Evolutionary conservation across 352 stramenopile species (phyloP).

Genomic region (Globisporangium cylindrosporum): DNA sequence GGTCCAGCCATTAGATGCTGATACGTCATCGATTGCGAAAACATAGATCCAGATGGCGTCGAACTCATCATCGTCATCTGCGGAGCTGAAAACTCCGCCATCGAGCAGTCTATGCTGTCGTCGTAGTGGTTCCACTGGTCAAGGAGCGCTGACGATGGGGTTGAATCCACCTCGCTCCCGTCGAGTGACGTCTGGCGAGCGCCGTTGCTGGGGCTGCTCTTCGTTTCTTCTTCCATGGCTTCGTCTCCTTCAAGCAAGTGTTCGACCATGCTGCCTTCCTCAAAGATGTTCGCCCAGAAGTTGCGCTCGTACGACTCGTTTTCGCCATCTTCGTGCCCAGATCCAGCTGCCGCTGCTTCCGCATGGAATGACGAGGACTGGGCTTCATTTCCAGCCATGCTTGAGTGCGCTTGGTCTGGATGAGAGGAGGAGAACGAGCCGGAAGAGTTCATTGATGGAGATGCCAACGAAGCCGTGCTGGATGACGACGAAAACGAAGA

Average conservation of each 20-base stretch:
- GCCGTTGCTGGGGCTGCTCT: constrained; percentile 7
- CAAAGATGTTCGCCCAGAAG: constrained; percentile 38
- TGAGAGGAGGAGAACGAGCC: constrained; percentile 11
- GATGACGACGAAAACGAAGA: constrained; percentile 16
- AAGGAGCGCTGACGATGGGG: constrained; percentile 22
- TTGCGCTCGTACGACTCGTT: constrained; percentile 25
- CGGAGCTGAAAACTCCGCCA: constrained; percentile 26
- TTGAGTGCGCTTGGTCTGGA: background rate
- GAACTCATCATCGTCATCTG: constrained; percentile 13
- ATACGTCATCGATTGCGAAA: constrained; percentile 16
- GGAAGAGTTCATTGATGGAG: constrained; percentile 15
- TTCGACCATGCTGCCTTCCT: constrained; percentile 27
- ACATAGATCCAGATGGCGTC: constrained; percentile 9
- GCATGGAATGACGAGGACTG: constrained; percentile 4
- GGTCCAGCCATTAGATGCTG: constrained; percentile 22
- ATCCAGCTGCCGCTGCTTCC: background rate
- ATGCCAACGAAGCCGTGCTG: constrained; percentile 14
- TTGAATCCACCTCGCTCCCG: constrained; percentile 10
- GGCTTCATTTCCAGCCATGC: background rate
- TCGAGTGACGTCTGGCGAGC: constrained; percentile 2
- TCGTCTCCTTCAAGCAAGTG: constrained; percentile 29
- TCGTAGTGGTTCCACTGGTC: constrained; percentile 40
- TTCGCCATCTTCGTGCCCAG: constrained; percentile 1
- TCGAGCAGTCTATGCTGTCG: constrained; percentile 25
- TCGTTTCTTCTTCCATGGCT: constrained; percentile 24